These are phyloP conservation scores for Hygrocybe coccinea DNA, from an alignment of 768 basidiomycete genomes.

Conservation along the genomic window DNA sequence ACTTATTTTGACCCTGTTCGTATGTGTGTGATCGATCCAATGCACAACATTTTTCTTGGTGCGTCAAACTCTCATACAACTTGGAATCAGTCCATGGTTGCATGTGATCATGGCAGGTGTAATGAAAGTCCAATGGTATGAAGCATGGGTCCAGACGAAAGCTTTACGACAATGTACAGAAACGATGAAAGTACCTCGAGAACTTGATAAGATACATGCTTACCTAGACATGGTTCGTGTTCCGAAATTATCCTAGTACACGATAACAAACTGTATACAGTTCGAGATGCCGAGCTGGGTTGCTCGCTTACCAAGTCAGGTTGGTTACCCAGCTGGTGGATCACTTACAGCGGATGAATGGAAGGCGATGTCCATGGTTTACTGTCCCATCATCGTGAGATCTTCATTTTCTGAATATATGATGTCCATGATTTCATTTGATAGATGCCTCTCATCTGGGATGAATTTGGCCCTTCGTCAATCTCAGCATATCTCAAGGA, in stretches of 20 bases:
- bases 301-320: conserved; percentile 19
- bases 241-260: background rate
- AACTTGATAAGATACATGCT: too few relatives aligned
- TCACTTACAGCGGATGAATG: conserved; percentile 34
- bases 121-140: too few relatives aligned
- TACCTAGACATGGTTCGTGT: background rate
- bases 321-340: conserved; percentile 31
- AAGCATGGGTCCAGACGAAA: too few relatives aligned
- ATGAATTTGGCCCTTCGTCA: background rate
- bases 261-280: conserved; percentile 6
- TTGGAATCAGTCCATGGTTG: too few relatives aligned
- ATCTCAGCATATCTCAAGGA: background rate
- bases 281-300: background rate
- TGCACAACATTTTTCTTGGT: conserved; percentile 32
- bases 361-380: conserved; percentile 25
- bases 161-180: too few relatives aligned
- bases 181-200: too few relatives aligned
- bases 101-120: too few relatives aligned
- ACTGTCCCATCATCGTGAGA: conserved; percentile 28
- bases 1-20: conserved; percentile 27
- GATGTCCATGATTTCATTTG: conserved; percentile 26
- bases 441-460: conserved; percentile 7
- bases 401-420: conserved; percentile 1
- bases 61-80: background rate
- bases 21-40: conserved; percentile 29